Evolutionary conservation across 2,329 filamentous ascomycete species (phyloP).

Genomic region (Botrytis sinoallii): DNA sequence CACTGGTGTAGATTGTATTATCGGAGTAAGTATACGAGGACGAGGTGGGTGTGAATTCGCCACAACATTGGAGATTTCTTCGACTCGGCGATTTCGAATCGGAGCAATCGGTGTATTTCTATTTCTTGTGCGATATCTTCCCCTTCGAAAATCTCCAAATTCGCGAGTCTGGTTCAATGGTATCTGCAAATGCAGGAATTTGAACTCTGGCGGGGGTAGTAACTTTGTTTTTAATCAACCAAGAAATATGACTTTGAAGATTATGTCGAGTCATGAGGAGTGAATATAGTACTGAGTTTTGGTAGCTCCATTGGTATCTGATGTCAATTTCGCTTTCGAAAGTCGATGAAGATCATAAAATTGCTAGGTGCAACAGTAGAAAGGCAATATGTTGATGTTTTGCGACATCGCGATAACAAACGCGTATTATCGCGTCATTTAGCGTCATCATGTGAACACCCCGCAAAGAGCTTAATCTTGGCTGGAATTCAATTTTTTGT

Average conservation of each 20-base stretch:
- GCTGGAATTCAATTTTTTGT: background rate
- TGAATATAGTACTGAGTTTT: conserved; percentile 23
- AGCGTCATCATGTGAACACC: conserved; percentile 11
- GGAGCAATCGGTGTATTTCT: conserved; percentile 19
- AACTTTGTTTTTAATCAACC: conserved; percentile 36
- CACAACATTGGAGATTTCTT: conserved; percentile 28
- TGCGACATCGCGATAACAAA: background rate
- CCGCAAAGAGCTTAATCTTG: conserved; percentile 1
- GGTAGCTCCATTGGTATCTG: conserved; percentile 29
- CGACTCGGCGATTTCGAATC: conserved; percentile 21
- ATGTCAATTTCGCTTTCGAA: background rate
- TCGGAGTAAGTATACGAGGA: conserved; percentile 25
- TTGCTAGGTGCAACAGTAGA: background rate
- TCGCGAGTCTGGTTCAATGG: conserved; percentile 14
- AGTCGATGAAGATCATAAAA: background rate
- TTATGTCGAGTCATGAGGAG: conserved; percentile 40
- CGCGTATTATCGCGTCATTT: conserved; percentile 7
- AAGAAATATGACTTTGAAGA: conserved; percentile 37
- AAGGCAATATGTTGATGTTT: background rate
- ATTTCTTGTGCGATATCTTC: conserved; percentile 19
- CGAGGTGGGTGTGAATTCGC: conserved; percentile 27
- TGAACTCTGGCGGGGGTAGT: conserved; percentile 28
- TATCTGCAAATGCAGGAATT: conserved; percentile 16
- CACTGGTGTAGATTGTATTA: conserved; percentile 21
- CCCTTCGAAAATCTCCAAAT: conserved; percentile 19